Conservation (phyloP, 108 stramenopile genomes). For the Epithemia pelagica region DNA sequence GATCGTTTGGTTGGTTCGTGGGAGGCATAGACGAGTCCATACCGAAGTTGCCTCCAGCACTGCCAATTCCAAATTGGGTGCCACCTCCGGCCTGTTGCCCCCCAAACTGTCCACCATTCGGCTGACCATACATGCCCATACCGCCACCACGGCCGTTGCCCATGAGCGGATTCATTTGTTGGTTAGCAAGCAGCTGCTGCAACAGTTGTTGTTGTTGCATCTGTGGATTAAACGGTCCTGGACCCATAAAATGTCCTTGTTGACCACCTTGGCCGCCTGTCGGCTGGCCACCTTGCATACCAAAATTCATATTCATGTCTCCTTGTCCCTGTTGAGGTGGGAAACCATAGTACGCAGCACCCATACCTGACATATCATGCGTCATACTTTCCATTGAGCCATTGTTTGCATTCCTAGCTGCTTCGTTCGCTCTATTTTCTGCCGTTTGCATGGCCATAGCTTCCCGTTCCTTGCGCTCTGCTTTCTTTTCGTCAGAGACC, state of each 20-base stretch:
- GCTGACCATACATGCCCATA: not conserved
- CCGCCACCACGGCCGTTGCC: not conserved
- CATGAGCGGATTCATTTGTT: not conserved
- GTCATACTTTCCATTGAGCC: not conserved
- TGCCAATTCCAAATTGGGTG: not conserved
- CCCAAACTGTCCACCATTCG: not conserved
- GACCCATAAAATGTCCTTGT: not conserved
- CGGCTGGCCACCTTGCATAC: not conserved
- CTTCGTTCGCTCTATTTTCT: constrained; percentile 10
- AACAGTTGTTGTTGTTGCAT: not conserved
- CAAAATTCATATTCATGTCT: not conserved
- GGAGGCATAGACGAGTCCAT: not conserved
- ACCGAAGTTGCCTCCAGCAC: not conserved
- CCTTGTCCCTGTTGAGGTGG: not conserved
- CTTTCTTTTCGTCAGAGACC: constrained; percentile 15
- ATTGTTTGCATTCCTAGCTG: not conserved
- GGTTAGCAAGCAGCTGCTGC: not conserved
- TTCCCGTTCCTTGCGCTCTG: constrained; percentile 13
- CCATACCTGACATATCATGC: not conserved
- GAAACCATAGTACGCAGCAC: not conserved
- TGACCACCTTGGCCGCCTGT: not conserved
- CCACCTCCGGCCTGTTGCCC: not conserved
- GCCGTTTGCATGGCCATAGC: constrained; percentile 10
- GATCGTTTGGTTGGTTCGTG: not conserved
- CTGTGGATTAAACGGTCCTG: not conserved